Base-by-base conservation (phyloP, 164 flowering plant species). In the Chimonanthus salicifolius region DNA sequence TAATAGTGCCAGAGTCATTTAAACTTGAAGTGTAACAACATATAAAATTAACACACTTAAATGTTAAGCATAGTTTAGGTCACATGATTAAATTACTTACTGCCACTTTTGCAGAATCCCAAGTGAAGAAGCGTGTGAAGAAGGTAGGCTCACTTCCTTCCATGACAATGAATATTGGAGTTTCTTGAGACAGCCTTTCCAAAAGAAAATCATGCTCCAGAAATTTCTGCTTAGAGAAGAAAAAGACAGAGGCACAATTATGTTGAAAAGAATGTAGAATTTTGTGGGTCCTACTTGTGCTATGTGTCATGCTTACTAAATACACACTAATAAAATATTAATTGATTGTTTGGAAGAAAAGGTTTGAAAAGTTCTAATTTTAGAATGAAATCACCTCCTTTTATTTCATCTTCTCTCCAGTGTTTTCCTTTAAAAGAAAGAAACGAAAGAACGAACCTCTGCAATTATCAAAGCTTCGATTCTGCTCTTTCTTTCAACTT, bases 121-220 rank as follows among this genome's bases (percentile, higher is more conserved):
- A 95, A 21, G 85, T 74, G 80, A 95, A 95, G 86, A 93, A 95
- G 73, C 95, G 94, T 62, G 97, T 92, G 79, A 95, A 93, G 81
- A 93, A 92, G 44, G 90, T 81, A 15, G 99, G 97, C 69, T 95
- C 98, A 78, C 78, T 88, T 58, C 98, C 97, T 84, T 95, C 99
- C 80, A 72, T 86, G 71, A 89, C 81, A 71, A 90, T 62, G 80
- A 85, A 95, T 46, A 95, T 76, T 72, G 98, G 97, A 78, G 94
- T 83, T 78, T 88, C 89, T 62, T 13, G 80, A 62, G 97, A 90
- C 78, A 92, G 76, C 10, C 84, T 94, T 75, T 95, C 97, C 3
- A 89, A 74, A 67, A 95, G 92, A 79, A 88, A 88, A 83, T 95
- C 99, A 62, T 74, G 84, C 81, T 95, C 91, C 58, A 95, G 83